Evolutionary conservation across 2,329 filamentous ascomycete species (phyloP).

Genomic region (Nothopassalora personata): DNA sequence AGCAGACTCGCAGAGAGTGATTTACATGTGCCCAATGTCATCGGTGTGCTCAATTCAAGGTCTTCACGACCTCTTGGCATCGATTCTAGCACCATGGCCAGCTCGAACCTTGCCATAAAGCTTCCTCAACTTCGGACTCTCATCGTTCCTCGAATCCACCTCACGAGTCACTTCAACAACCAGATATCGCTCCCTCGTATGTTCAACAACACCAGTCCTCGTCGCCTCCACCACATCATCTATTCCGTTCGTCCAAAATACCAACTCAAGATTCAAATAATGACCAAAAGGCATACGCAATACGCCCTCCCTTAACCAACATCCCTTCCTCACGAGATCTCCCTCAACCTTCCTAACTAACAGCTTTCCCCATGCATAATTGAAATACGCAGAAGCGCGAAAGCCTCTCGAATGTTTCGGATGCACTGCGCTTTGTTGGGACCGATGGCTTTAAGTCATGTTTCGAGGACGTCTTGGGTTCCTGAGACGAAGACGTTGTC

Average conservation of each 20-base stretch:
- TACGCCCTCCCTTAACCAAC: not conserved
- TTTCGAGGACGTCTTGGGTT: not conserved
- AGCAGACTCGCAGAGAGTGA: not conserved
- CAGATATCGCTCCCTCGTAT: not conserved
- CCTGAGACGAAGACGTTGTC: constrained; percentile 4
- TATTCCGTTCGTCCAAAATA: not conserved
- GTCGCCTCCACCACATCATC: not conserved
- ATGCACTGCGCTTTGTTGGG: not conserved
- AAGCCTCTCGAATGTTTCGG: not conserved
- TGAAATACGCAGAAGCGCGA: not conserved
- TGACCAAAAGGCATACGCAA: not conserved
- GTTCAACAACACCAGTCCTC: not conserved
- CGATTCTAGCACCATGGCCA: not conserved
- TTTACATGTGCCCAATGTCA: not conserved
- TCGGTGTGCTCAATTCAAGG: not conserved
- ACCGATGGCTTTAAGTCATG: not conserved
- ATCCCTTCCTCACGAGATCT: not conserved
- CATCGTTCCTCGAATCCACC: not conserved
- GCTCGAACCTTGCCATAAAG: not conserved
- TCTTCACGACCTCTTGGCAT: not conserved
- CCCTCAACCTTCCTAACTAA: not conserved
- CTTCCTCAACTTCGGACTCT: not conserved
- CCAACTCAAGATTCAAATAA: not conserved
- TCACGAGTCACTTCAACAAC: not conserved
- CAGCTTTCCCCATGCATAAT: not conserved